These are phyloP conservation scores for Spongispora temasekensis DNA, from an alignment of 1,284 basidiomycete species.

Conservation along the genomic window DNA sequence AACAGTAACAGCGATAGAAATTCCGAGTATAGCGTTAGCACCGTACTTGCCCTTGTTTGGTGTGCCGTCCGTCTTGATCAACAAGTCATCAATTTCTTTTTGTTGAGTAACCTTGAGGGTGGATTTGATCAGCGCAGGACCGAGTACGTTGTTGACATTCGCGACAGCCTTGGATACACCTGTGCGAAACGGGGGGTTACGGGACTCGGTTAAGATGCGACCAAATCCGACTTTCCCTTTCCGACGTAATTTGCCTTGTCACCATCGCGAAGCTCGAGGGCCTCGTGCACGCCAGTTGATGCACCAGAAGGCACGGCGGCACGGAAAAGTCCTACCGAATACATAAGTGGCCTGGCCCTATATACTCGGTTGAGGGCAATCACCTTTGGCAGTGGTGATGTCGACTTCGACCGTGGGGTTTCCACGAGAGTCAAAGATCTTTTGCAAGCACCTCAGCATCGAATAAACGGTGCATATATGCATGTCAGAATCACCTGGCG, in stretches of 20 bases:
- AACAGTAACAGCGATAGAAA: conserved; percentile 94
- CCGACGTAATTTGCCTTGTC: conserved; percentile 94
- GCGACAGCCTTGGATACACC: conserved; percentile 93
- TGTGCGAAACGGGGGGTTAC: conserved; percentile 34
- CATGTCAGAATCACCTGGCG: conserved; percentile 66
- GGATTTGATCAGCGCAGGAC: conserved; percentile 86
- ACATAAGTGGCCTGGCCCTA: conserved; percentile 12
- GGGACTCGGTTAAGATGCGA: background rate
- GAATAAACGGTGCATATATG: conserved; percentile 9
- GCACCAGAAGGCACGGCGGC: conserved; percentile 98
- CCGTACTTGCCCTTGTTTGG: conserved; percentile 99
- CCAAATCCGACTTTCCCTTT: conserved; percentile 66
- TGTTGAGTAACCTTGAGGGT: conserved; percentile 88
- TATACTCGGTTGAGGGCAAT: conserved; percentile 20
- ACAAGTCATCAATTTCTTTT: conserved; percentile 96
- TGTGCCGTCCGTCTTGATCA: conserved; percentile 98
- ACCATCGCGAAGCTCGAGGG: conserved; percentile 97
- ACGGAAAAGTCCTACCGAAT: conserved; percentile 80
- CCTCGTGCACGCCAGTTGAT: conserved; percentile 98
- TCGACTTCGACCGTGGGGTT: conserved; percentile 98
- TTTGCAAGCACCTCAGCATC: conserved; percentile 36
- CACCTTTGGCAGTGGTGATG: conserved; percentile 84
- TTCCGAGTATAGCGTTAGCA: conserved; percentile 99
- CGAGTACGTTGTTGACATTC: conserved; percentile 95
- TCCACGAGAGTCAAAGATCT: conserved; percentile 97